Evolutionary conservation across 768 basidiomycete genomes (phyloP).

Genomic region (Baorangia bicolor): DNA sequence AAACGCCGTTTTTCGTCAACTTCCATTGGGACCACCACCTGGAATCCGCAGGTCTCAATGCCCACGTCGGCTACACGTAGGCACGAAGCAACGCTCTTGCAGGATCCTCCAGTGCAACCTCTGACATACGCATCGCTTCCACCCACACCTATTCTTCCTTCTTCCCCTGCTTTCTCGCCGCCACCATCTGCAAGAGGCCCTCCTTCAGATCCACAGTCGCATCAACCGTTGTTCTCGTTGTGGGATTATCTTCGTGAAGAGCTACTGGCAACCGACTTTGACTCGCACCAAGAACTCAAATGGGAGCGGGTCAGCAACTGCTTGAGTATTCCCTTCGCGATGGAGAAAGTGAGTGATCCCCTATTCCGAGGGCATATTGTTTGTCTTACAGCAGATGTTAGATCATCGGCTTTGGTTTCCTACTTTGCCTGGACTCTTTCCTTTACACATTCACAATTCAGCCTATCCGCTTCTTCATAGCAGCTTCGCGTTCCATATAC

Average conservation of each 20-base stretch:
- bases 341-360: slow-evolving; percentile 75
- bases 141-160: slow-evolving; percentile 63
- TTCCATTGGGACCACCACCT: slow-evolving; percentile 24
- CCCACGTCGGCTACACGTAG: slow-evolving; percentile 12
- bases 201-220: slow-evolving; percentile 17
- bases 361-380: neutral
- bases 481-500: slow-evolving; percentile 51
- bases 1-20: slow-evolving; percentile 33
- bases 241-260: slow-evolving; percentile 94
- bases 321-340: slow-evolving; percentile 84
- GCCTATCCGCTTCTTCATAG: slow-evolving; percentile 81
- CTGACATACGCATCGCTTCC: slow-evolving; percentile 72
- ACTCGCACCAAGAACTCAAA: slow-evolving; percentile 90
- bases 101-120: slow-evolving; percentile 30
- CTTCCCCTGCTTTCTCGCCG: slow-evolving; percentile 35
- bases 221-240: slow-evolving; percentile 65
- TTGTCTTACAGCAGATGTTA: slow-evolving; percentile 30
- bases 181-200: slow-evolving; percentile 17
- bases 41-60: slow-evolving; percentile 19
- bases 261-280: slow-evolving; percentile 87
- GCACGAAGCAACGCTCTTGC: slow-evolving; percentile 6
- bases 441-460: slow-evolving; percentile 97
- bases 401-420: slow-evolving; percentile 90
- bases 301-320: slow-evolving; percentile 98
- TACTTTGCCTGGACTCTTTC: slow-evolving; percentile 95